Evolutionary conservation across 352 stramenopile species (phyloP).

Genomic region (Phytophthora quininea): DNA sequence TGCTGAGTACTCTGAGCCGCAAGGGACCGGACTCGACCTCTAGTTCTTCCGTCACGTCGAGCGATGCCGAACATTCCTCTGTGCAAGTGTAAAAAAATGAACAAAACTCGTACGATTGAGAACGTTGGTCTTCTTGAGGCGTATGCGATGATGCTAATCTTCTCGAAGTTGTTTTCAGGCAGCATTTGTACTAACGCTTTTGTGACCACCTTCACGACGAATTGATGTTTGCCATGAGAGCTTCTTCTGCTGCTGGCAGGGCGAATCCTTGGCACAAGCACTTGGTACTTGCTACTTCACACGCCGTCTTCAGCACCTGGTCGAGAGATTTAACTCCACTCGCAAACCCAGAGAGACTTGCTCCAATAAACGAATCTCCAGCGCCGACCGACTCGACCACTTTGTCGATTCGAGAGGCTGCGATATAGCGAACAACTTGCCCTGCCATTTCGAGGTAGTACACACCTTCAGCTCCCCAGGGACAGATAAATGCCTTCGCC

Average conservation of each 20-base stretch:
- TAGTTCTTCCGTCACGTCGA: slow-evolving; percentile 27
- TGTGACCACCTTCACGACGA: neutral
- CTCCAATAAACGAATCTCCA: slow-evolving; percentile 74
- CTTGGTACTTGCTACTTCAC: slow-evolving; percentile 56
- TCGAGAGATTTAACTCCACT: slow-evolving; percentile 22
- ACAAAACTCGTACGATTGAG: neutral
- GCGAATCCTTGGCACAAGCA: slow-evolving; percentile 58
- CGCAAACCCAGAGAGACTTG: slow-evolving; percentile 50
- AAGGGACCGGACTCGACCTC: slow-evolving; percentile 8
- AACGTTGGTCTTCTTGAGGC: neutral
- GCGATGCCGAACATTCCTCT: slow-evolving; percentile 18
- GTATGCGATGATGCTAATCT: neutral
- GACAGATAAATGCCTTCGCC: slow-evolving; percentile 53
- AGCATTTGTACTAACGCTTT: neutral
- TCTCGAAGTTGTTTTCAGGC: slow-evolving; percentile 1
- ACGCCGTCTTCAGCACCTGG: slow-evolving; percentile 39
- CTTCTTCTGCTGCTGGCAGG: slow-evolving; percentile 17
- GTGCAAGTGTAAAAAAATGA: slow-evolving; percentile 25
- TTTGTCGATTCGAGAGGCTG: slow-evolving; percentile 26
- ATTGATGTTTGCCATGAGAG: slow-evolving; percentile 3
- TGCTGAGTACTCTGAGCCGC: neutral
- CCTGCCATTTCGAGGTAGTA: slow-evolving; percentile 44
- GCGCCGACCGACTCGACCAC: slow-evolving; percentile 71
- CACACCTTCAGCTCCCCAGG: slow-evolving; percentile 63
- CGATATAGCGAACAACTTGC: slow-evolving; percentile 28